These are phyloP conservation scores for Albifimbria verrucaria DNA, from an alignment of 2,329 filamentous ascomycete species.

Conservation along the genomic window DNA sequence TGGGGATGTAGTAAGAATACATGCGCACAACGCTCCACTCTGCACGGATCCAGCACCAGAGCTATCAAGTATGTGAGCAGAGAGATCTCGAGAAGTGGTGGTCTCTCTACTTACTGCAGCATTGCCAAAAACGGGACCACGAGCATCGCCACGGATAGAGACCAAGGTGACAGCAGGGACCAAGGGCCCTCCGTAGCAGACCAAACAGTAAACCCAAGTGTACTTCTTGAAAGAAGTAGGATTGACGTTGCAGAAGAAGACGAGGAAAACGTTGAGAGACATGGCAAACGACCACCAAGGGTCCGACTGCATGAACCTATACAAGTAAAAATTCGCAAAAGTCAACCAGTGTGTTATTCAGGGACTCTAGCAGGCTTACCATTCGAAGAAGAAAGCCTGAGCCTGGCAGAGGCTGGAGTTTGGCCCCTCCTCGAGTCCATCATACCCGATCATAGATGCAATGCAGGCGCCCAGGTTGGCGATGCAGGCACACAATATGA, in stretches of 20 bases:
- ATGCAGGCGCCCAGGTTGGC: conserved; percentile 50
- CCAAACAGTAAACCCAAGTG: conserved; percentile 64
- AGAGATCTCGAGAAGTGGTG: background rate
- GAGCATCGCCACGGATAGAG: conserved; percentile 43
- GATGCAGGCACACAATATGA: conserved; percentile 32
- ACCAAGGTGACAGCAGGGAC: conserved; percentile 64
- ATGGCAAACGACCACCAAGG: conserved; percentile 77
- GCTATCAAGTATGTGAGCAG: conserved; percentile 30
- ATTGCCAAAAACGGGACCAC: conserved; percentile 48
- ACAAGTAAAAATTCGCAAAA: background rate
- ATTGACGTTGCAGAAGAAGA: conserved; percentile 55
- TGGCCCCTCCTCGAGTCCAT: conserved; percentile 54
- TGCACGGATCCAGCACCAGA: conserved; percentile 59
- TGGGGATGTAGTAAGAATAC: conserved; percentile 58
- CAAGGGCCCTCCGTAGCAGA: conserved; percentile 69
- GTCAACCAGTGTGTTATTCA: background rate
- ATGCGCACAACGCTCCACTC: conserved; percentile 54
- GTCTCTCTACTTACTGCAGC: conserved; percentile 42
- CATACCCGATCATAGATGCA: conserved; percentile 69
- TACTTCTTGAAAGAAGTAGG: conserved; percentile 65
- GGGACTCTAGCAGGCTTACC: conserved; percentile 44
- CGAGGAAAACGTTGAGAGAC: conserved; percentile 76
- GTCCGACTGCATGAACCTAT: conserved; percentile 73
- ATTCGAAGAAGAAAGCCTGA: conserved; percentile 61
- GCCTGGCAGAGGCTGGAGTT: conserved; percentile 58